These are phyloP conservation scores for Lactarius psammicola DNA, from an alignment of 768 basidiomycete genomes.

Conservation along the genomic window DNA sequence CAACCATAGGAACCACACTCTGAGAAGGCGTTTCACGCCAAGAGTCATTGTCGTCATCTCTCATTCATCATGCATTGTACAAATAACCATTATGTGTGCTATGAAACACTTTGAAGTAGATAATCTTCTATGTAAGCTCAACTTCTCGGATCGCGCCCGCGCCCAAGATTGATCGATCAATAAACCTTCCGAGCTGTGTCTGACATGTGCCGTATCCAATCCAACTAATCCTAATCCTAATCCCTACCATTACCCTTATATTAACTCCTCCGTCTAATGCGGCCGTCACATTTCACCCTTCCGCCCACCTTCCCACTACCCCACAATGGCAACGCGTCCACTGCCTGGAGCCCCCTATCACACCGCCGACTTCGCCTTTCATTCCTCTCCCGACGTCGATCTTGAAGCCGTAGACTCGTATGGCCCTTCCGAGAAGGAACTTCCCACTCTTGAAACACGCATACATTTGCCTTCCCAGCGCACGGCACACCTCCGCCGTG, in stretches of 20 bases:
- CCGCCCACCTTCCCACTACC: neutral
- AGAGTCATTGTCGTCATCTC: neutral
- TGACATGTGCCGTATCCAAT: neutral
- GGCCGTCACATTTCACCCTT: neutral
- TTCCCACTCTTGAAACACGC: neutral
- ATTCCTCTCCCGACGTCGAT: slow-evolving; percentile 7
- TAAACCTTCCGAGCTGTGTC: neutral
- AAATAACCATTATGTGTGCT: neutral
- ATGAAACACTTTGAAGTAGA: neutral
- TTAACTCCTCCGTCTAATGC: neutral
- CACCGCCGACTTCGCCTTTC: neutral
- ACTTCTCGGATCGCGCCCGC: neutral
- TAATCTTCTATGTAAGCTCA: neutral
- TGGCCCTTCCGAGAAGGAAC: neutral
- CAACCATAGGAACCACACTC: neutral
- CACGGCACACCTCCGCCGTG: neutral
- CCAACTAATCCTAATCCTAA: neutral
- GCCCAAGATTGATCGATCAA: neutral
- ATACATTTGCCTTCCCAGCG: neutral
- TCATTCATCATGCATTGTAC: neutral
- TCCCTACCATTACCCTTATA: neutral
- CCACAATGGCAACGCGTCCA: slow-evolving; percentile 8
- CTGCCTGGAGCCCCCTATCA: slow-evolving; percentile 22
- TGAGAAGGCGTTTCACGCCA: neutral
- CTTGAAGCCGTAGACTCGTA: slow-evolving; percentile 2